Conservation (phyloP, 495 filamentous ascomycete species). For the Astrothelium macrocarpum region DNA sequence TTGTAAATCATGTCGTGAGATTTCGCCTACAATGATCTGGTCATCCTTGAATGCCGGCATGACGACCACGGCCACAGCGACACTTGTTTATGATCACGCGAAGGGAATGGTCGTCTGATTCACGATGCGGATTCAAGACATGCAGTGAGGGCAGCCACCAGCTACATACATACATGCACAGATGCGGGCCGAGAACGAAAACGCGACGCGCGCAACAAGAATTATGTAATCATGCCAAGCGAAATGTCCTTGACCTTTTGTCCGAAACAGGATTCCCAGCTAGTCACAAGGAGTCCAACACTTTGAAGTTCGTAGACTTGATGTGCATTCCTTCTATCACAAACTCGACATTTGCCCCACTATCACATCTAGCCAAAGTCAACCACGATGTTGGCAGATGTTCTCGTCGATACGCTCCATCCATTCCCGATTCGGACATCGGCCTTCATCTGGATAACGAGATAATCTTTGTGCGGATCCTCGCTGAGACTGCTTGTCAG, state of each 20-base stretch:
- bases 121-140: not conserved
- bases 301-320: no score
- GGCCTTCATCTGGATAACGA: not conserved
- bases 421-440: not conserved
- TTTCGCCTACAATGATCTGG: constrained; percentile 53
- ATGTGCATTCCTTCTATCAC: no score
- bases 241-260: not conserved
- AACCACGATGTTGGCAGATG: not conserved
- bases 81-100: not conserved
- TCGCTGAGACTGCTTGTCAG: not conserved
- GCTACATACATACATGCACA: not conserved
- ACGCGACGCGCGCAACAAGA: not conserved
- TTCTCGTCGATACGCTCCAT: not conserved
- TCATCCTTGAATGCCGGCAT: constrained; percentile 76
- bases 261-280: not conserved
- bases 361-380: no score
- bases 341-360: no score
- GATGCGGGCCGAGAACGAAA: not conserved
- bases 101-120: not conserved
- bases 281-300: no score
- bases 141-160: not conserved
- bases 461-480: not conserved
- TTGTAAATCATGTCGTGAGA: not conserved
- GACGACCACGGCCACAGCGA: not conserved
- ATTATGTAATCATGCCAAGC: not conserved